Evolutionary conservation across 163 green algal genomes (phyloP).

Genomic region (Volvox carteri): DNA sequence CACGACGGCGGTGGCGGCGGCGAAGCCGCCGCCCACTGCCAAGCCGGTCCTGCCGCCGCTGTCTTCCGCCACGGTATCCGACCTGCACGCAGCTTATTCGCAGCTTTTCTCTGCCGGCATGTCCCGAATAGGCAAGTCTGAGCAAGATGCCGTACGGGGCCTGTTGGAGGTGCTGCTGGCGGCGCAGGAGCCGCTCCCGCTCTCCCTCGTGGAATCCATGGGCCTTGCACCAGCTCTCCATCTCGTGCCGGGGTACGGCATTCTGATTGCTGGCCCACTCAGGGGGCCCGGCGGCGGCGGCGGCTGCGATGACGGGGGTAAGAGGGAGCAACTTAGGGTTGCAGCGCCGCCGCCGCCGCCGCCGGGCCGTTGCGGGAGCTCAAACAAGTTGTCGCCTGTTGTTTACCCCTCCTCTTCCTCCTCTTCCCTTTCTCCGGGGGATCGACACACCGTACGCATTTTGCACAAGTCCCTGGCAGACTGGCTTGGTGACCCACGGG

Average conservation of each 20-base stretch:
- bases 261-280: neutral
- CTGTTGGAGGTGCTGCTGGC: constrained; percentile 54
- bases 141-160: neutral
- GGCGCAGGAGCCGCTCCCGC: constrained; percentile 51
- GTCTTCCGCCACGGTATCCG: neutral
- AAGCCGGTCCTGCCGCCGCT: constrained; percentile 1
- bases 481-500: constrained; percentile 49
- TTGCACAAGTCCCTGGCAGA: constrained; percentile 59
- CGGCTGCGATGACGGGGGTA: neutral
- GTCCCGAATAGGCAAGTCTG: neutral
- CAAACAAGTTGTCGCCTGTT: too few relatives aligned
- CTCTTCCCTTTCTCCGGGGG: constrained; percentile 23
- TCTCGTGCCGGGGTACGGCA: constrained; percentile 32
- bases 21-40: neutral
- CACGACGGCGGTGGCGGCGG: neutral
- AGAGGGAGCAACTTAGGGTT: too few relatives aligned
- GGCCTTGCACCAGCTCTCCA: neutral
- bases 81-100: constrained; percentile 37
- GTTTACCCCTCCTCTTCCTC: neutral
- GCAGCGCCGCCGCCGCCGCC: too few relatives aligned
- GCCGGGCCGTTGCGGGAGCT: too few relatives aligned
- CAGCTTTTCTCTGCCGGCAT: constrained; percentile 17
- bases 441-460: constrained; percentile 48
- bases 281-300: neutral
- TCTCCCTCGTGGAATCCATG: constrained; percentile 15